Evolutionary conservation across 1,139 yeast species (phyloP).

Genomic region (Lodderomyces pseudojiufengensis): DNA sequence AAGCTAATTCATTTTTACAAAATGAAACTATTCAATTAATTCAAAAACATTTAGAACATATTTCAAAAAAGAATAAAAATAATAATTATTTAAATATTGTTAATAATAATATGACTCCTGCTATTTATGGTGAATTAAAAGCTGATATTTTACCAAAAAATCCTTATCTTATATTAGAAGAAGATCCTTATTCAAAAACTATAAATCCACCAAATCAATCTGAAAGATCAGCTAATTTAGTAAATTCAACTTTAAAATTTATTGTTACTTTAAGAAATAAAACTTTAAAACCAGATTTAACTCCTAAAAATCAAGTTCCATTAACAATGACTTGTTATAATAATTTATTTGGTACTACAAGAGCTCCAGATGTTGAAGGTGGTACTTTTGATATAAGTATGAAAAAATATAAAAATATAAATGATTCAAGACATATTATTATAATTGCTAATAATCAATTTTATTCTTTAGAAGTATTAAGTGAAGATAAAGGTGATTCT

Average conservation of each 20-base stretch:
- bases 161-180: slow-evolving; percentile 68
- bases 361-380: slow-evolving; percentile 46
- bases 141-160: slow-evolving; percentile 72
- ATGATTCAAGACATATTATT: slow-evolving; percentile 48
- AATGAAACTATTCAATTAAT: slow-evolving; percentile 41
- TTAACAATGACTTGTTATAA: slow-evolving; percentile 65
- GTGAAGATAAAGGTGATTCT: slow-evolving; percentile 24
- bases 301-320: slow-evolving; percentile 48
- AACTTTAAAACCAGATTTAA: slow-evolving; percentile 52
- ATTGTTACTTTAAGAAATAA: slow-evolving; percentile 54
- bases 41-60: slow-evolving; percentile 47
- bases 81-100: slow-evolving; percentile 58
- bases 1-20: slow-evolving; percentile 42
- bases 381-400: slow-evolving; percentile 26
- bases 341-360: slow-evolving; percentile 65
- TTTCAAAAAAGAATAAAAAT: slow-evolving; percentile 25
- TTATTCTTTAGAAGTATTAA: slow-evolving; percentile 57
- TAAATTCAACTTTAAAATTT: slow-evolving; percentile 64
- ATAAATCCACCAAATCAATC: slow-evolving; percentile 61
- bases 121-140: slow-evolving; percentile 60
- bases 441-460: slow-evolving; percentile 61
- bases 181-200: slow-evolving; percentile 61
- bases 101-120: slow-evolving; percentile 57
- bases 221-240: slow-evolving; percentile 62
- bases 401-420: slow-evolving; percentile 22